phyloP scores from a whole-genome alignment of 202 grass and related monocot genomes.

The Eragrostis tef region DNA sequence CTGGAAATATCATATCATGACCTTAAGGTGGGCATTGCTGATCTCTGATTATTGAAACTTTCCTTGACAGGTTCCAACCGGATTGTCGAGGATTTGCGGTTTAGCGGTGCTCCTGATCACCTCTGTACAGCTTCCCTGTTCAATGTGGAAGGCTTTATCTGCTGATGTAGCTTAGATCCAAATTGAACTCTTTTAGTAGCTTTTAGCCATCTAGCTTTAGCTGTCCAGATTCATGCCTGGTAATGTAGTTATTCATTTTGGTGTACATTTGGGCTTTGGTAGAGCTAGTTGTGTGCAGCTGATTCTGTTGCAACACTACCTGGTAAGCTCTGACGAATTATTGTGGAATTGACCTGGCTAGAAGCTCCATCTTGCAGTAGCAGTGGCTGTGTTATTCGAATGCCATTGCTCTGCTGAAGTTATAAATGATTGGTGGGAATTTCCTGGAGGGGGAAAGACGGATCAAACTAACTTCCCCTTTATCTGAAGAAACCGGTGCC shows the following conservation, averaged over 20 bases:
- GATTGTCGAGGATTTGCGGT: not conserved
- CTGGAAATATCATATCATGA: not conserved
- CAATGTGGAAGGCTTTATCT: slow-evolving; percentile 26
- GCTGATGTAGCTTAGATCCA: slow-evolving; percentile 48
- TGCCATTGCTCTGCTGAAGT: not conserved
- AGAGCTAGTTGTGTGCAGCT: slow-evolving; percentile 47
- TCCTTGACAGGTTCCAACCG: slow-evolving; percentile 45
- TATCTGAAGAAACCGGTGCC: not conserved
- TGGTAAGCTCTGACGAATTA: slow-evolving; percentile 29
- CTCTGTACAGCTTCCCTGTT: slow-evolving; percentile 52
- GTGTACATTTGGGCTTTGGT: slow-evolving; percentile 32
- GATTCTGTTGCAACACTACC: slow-evolving; percentile 36
- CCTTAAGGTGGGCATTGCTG: not conserved
- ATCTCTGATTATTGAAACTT: slow-evolving; percentile 36
- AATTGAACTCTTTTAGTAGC: slow-evolving; percentile 31
- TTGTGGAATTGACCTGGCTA: slow-evolving; percentile 29
- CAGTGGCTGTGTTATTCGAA: too few species aligned
- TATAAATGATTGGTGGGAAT: not conserved
- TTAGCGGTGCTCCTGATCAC: slow-evolving; percentile 34
- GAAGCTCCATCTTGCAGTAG: slow-evolving; percentile 24
- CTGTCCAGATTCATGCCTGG: slow-evolving; percentile 21
- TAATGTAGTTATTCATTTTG: slow-evolving; percentile 22
- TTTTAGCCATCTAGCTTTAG: slow-evolving; percentile 46
- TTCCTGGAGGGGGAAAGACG: not conserved
- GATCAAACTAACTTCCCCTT: not conserved